Base-by-base conservation (phyloP, 1,284 basidiomycete species). In the Ceratobasidium sp. region DNA sequence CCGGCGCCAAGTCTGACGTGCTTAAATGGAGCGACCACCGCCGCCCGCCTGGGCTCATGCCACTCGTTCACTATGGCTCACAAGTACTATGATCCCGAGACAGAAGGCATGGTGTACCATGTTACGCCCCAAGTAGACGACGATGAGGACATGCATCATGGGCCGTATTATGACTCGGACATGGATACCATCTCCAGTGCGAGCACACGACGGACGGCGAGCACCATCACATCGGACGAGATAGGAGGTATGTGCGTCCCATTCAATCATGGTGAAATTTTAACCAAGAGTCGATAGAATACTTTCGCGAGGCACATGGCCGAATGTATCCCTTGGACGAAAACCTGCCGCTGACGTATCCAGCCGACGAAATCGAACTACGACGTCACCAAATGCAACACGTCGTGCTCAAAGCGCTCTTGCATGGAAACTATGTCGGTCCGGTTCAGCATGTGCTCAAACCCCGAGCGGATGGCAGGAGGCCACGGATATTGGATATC, bases 121-220 rank as follows among this genome's bases (percentile, higher is more conserved):
- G 57, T 59, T 30, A 57, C 30, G 16, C 55, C 55, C 6, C 41
- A 34, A 16, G 43, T 48, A 3, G 67, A 71, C 32, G 41, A 59
- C 14, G 39, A 48, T n/a, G 48, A 71, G 18, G 67, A 53, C 4
- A n/a, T 45, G 43, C 43, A 45, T n/a, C 43, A 45, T n/a, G 43
- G 43, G 4, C 43, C 43, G 18, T 45, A 45, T n/a, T 3, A 58
- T n/a, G 67, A 71, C 36, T 71, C 67, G 21, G 67, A 71, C 21
- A 60, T 71, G 57, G 67, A 59, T 4, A 71, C 67, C 28, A 71
- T 71, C n/a, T 71, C 67, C 1, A 71, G 55, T n/a, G 53, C 57
- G 12, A 59, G 55, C 55, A 71, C 67, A 3, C 26, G 2, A 18
- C 67, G 43, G 30, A 71, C 67, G 12, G 43, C 67, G 34, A 71